These are phyloP conservation scores for Setaria viridis DNA, from an alignment of 202 grass and related monocot species.

Conservation along the genomic window DNA sequence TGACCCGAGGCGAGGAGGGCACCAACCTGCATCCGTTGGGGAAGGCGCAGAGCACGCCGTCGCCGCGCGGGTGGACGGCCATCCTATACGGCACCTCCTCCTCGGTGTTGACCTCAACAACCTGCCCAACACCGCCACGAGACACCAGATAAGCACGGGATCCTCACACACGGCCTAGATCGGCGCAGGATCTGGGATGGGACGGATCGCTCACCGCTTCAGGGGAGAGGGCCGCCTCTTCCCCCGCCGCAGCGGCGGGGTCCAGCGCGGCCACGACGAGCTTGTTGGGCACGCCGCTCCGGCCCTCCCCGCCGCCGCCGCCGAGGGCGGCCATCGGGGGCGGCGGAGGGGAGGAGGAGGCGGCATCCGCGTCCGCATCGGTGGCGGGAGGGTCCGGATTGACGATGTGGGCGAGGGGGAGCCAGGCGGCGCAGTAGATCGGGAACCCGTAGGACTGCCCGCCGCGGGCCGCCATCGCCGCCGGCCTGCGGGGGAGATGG, in stretches of 20 bases:
- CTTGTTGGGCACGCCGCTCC: slow-evolving; percentile 86
- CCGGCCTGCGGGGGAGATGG: neutral
- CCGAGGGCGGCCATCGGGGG: slow-evolving; percentile 57
- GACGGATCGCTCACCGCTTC: slow-evolving; percentile 55
- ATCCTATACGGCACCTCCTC: slow-evolving; percentile 87
- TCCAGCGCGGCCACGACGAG: slow-evolving; percentile 67
- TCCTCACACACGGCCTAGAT: neutral
- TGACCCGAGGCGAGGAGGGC: neutral
- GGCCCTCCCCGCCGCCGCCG: slow-evolving; percentile 81
- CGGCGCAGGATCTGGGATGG: slow-evolving; percentile 29
- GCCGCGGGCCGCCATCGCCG: slow-evolving; percentile 42
- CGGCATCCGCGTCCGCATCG: neutral
- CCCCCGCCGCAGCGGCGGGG: neutral
- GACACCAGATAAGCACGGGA: slow-evolving; percentile 6
- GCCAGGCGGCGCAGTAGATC: slow-evolving; percentile 88
- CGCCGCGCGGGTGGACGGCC: slow-evolving; percentile 79
- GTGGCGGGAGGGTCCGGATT: slow-evolving; percentile 20
- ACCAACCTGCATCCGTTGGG: slow-evolving; percentile 88
- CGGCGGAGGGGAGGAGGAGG: neutral
- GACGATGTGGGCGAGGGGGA: slow-evolving; percentile 73
- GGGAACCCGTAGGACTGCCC: slow-evolving; percentile 86
- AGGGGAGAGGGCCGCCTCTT: slow-evolving; percentile 41
- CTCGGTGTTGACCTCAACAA: slow-evolving; percentile 61
- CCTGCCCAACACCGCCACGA: slow-evolving; percentile 46
- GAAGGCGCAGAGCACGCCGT: slow-evolving; percentile 81